Evolutionary conservation across 768 basidiomycete genomes (phyloP), one percentile per base, ranked within the genome.

Genomic region (Amanita phalloides): DNA sequence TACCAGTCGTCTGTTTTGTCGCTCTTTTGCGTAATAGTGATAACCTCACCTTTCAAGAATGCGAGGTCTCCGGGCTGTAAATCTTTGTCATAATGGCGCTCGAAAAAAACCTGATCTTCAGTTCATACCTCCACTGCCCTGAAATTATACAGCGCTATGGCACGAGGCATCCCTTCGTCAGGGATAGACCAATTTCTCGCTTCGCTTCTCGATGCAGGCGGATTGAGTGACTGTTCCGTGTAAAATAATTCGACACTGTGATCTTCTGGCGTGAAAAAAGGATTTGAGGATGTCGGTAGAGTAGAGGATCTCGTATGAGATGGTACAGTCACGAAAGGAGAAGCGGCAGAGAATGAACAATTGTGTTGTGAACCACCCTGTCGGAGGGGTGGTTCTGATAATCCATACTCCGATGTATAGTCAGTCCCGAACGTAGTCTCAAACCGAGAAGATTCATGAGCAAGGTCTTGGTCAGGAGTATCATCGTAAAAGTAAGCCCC

Each of bases 1-100:
- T 57, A 82, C 88, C 88, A 91, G 56, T 89, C 85, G 60, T 91
- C 79, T 8, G 68, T 78, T 41, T 78, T 86, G 33, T 81, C 72
- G 55, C 80, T 89, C 69, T 77, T 87, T 64, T 82, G 69, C 9
- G 76, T 80, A 20, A 91, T 69, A 13, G 66, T 71, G 45, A 91
- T 84, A 11, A 90, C 74, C 55, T 89, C 83, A 0, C 88, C 88
- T 61, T 82, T 89, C 11, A 67, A 71, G 60, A 91, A 88, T 0
- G 84, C 83, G 43, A 91, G 59, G 62, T 91, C 88, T 1, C 86
- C 88, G 8, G 69, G 62, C 85, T 89, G 56, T 10, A 46, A 41
- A 46, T 6, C n/a, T n/a, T 51, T 25, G 25, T n/a, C 57, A 43
- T 10, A 33, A 53, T 49, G 58, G 28, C 46, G 37, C 58, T 17